Base-by-base conservation (phyloP, 352 stramenopile genomes). In the Pythium pectinolyticum region DNA sequence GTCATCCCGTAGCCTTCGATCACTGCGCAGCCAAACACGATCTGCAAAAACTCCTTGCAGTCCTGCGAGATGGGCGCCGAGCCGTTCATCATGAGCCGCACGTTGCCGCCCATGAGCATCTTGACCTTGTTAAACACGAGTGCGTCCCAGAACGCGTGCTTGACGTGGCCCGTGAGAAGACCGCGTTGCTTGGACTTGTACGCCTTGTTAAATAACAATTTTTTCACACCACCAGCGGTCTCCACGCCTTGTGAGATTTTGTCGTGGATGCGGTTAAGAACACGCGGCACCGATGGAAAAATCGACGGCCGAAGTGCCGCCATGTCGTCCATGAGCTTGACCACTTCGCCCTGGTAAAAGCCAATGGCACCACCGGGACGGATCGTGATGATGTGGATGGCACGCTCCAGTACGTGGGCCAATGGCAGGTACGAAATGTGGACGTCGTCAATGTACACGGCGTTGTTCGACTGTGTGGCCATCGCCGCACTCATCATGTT, bases 351-450 rank as follows among this genome's bases (percentile, higher is more conserved):
- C 9, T 92, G 81, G 61, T 74, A 86, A 39, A 86, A 83, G 0
- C 77, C 35, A 93, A 89, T 41, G 76, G 79, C 35, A 77, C 90
- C 61, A 84, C 95, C 46, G 69, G 88, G 41, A 69, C 75, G 70
- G 96, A 94, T 11, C 82, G 98, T 84, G 25, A 82, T 80, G 15
- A 73, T 83, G 2, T 96, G 88, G 22, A 98, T 80, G 2, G 88
- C 71, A 8, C 95, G 84, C 78, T 99, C 96, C 57, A 98, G 98
- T 31, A 99, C 95, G 72, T 99, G 96, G 0, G 95, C 82, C 22
- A 99, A 71, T n/a, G 96, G 96, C 31, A 99, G 74, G 74, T 99
- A 99, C 20, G 87, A 97, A 17, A 98, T 71, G 70, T 98, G 92
- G 27, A 96, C 76, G 72, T 98, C 94, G 22, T 57, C 32, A 5